These are phyloP conservation scores for Corylus heterophylla DNA, from an alignment of 306 rosid species.

Conservation along the genomic window DNA sequence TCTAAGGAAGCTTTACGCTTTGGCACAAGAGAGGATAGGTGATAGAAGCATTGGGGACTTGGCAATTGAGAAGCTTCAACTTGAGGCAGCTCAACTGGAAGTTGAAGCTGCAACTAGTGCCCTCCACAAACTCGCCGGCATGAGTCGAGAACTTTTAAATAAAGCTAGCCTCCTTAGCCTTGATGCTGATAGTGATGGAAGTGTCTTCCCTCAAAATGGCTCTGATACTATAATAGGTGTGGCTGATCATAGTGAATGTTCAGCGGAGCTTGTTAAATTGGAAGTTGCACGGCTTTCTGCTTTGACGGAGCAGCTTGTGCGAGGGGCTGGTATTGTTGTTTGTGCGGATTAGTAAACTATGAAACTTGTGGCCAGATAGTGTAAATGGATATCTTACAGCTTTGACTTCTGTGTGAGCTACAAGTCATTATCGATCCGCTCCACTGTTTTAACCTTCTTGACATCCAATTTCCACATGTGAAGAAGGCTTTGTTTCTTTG, in stretches of 20 bases:
- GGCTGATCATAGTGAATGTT: slow-evolving; percentile 28
- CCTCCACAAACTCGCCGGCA: slow-evolving; percentile 63
- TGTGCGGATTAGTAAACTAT: slow-evolving; percentile 34
- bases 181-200: slow-evolving; percentile 40
- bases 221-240: slow-evolving; percentile 2
- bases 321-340: slow-evolving; percentile 57
- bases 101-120: slow-evolving; percentile 81
- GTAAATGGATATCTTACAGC: slow-evolving; percentile 12
- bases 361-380: slow-evolving; percentile 3
- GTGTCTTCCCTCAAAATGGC: slow-evolving; percentile 19
- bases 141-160: slow-evolving; percentile 62
- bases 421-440: slow-evolving; percentile 14
- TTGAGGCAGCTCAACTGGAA: slow-evolving; percentile 80
- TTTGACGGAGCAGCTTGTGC: slow-evolving; percentile 70
- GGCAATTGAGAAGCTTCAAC: slow-evolving; percentile 76
- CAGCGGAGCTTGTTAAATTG: slow-evolving; percentile 40
- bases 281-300: slow-evolving; percentile 67
- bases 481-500: background rate
- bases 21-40: slow-evolving; percentile 61
- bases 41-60: slow-evolving; percentile 58
- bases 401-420: slow-evolving; percentile 3
- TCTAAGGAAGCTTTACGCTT: slow-evolving; percentile 50
- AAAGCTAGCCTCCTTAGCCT: slow-evolving; percentile 41
- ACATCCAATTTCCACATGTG: background rate
- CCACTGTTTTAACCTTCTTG: background rate